phyloP scores from a whole-genome alignment of 2,329 filamentous ascomycete species.

The Verticillium nubilum region DNA sequence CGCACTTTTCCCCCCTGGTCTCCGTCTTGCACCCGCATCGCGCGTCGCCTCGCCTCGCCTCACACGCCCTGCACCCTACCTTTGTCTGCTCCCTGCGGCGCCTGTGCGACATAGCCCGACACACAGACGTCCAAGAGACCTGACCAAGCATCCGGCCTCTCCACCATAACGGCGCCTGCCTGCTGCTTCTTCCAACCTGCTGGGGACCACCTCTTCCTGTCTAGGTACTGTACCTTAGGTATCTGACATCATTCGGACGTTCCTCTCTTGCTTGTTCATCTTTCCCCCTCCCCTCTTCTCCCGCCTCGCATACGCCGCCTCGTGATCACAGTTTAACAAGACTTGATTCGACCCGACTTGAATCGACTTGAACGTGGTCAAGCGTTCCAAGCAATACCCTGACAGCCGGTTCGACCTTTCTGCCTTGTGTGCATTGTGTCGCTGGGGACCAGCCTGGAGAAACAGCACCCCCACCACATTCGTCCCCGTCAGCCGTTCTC shows the following conservation, averaged over 20 bases:
- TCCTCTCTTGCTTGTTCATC: not conserved
- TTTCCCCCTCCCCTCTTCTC: not conserved
- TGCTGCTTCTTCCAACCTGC: not conserved
- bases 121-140: not conserved
- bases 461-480: not conserved
- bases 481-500: not conserved
- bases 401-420: not conserved
- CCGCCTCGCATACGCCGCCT: not conserved
- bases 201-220: not conserved
- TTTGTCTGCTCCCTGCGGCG: not conserved
- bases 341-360: not conserved
- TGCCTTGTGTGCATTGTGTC: not conserved
- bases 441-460: not conserved
- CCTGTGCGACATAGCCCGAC: not conserved
- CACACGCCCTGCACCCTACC: not conserved
- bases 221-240: not conserved
- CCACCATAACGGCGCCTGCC: not conserved
- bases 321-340: not conserved
- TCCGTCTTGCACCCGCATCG: not conserved
- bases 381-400: not conserved
- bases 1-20: not conserved
- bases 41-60: not conserved
- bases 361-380: not conserved
- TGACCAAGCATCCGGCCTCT: not conserved
- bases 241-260: not conserved